A percentile compares a stretch with the other conserved stretches of the same genome.
These are phyloP conservation scores for Fabrea salina DNA, from an alignment of 169 alveolate genomes.

Conservation along the genomic window DNA sequence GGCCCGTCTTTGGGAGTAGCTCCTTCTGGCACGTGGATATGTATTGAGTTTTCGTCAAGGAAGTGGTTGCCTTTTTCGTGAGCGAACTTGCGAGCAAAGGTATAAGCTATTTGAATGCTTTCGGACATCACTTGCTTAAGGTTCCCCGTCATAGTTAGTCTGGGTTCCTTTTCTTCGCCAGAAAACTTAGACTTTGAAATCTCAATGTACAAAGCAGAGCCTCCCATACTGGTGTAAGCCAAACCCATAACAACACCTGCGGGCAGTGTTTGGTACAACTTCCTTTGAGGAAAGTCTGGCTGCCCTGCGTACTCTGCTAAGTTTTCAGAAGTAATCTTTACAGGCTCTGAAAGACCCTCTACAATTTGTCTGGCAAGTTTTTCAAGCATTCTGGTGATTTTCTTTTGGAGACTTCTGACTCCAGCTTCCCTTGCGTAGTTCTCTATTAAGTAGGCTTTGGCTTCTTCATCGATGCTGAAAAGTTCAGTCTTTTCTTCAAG, in stretches of 20 bases:
- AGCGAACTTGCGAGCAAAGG: constrained; percentile 79
- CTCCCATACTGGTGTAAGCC: constrained; percentile 94
- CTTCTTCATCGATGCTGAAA: constrained; percentile 54
- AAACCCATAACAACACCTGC: constrained; percentile 92
- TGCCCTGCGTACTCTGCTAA: background rate
- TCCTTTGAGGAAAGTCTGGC: background rate
- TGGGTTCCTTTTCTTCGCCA: constrained; percentile 42
- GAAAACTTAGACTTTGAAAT: constrained; percentile 60
- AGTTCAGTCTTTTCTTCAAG: constrained; percentile 40
- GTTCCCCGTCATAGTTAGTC: constrained; percentile 89
- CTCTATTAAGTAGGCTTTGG: constrained; percentile 67
- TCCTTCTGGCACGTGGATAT: constrained; percentile 94
- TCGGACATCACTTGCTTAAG: constrained; percentile 93
- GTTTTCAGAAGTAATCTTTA: background rate
- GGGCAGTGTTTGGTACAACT: background rate
- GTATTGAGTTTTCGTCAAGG: constrained; percentile 81
- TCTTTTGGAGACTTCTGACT: constrained; percentile 82
- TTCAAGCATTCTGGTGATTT: constrained; percentile 81
- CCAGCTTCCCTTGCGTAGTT: constrained; percentile 95
- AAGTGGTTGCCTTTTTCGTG: constrained; percentile 65
- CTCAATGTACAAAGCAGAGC: constrained; percentile 90
- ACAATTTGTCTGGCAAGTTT: constrained; percentile 87
- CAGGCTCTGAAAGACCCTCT: constrained; percentile 41
- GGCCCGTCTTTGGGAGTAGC: constrained; percentile 97
- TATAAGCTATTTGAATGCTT: constrained; percentile 89